A percentile compares a stretch with the other conserved stretches of the same genome.
Conservation (phyloP, 129 eudicot genomes). For the Flaveria robusta region DNA sequence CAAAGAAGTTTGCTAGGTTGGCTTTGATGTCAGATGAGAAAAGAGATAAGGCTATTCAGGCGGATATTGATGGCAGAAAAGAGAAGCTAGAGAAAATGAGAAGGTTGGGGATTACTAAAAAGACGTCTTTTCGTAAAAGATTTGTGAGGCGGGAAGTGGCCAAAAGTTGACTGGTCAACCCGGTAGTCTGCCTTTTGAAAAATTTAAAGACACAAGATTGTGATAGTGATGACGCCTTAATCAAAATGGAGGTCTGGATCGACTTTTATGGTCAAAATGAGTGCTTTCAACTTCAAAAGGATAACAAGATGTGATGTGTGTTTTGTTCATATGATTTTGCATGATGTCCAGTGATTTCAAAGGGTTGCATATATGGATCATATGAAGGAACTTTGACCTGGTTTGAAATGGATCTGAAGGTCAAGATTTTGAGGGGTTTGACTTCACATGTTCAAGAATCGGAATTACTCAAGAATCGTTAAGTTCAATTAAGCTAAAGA, state of each 20-base stretch:
- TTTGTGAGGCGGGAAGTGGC: slow-evolving; percentile 40
- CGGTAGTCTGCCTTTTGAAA: no score
- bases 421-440: neutral
- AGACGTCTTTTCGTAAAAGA: slow-evolving; percentile 33
- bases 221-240: no score
- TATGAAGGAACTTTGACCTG: slow-evolving; percentile 8
- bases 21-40: slow-evolving; percentile 88
- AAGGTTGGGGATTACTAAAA: slow-evolving; percentile 40
- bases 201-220: no score
- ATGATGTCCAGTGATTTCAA: neutral
- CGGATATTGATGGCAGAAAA: slow-evolving; percentile 77
- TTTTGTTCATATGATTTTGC: neutral
- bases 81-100: slow-evolving; percentile 69
- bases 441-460: slow-evolving; percentile 3
- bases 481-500: neutral
- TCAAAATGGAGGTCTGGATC: no score
- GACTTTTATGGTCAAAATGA: no score
- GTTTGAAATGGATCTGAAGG: neutral
- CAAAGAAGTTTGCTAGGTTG: slow-evolving; percentile 83
- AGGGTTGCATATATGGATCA: slow-evolving; percentile 22
- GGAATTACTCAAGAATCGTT: neutral
- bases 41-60: slow-evolving; percentile 71
- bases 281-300: neutral
- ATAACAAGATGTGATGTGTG: neutral
- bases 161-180: slow-evolving; percentile 24